Evolutionary conservation across 1,284 basidiomycete genomes (phyloP).

Genomic region (Microbotryum scabiosae): DNA sequence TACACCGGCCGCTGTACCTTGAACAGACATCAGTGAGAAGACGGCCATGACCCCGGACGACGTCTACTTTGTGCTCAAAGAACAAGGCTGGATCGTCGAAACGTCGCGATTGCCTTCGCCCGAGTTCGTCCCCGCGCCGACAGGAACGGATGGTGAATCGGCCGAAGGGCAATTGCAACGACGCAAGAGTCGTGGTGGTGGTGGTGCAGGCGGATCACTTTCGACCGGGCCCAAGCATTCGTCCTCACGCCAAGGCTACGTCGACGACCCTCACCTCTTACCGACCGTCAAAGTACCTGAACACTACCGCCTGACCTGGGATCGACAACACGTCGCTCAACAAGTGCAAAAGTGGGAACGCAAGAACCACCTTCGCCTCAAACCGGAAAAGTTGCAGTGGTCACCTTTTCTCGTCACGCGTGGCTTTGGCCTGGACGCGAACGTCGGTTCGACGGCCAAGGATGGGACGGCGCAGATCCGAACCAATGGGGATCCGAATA

Average conservation of each 20-base stretch:
- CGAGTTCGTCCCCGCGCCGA: too few species aligned
- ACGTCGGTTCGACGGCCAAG: slow-evolving; percentile 22
- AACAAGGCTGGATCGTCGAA: slow-evolving; percentile 65
- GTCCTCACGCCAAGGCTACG: neutral
- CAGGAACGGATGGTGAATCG: too few species aligned
- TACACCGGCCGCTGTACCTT: neutral
- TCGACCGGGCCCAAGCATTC: slow-evolving; percentile 9
- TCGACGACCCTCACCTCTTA: neutral
- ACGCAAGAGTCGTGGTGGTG: neutral
- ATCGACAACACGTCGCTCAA: slow-evolving; percentile 61
- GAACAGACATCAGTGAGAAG: slow-evolving; percentile 67
- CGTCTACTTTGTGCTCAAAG: slow-evolving; percentile 65
- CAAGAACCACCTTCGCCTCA: slow-evolving; percentile 72
- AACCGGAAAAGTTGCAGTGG: slow-evolving; percentile 85
- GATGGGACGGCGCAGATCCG: slow-evolving; percentile 2
- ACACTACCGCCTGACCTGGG: slow-evolving; percentile 68
- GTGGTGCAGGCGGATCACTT: neutral
- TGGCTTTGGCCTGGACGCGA: slow-evolving; percentile 31
- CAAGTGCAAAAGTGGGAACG: slow-evolving; percentile 58
- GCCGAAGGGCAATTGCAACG: neutral
- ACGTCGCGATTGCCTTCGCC: slow-evolving; percentile 33
- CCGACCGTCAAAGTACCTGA: slow-evolving; percentile 50
- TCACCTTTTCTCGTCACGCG: slow-evolving; percentile 77
- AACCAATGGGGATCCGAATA: neutral
- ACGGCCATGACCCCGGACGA: slow-evolving; percentile 92